Evolutionary conservation across 2,329 filamentous ascomycete genomes (phyloP).

Genomic region (Phialocephala sp.): DNA sequence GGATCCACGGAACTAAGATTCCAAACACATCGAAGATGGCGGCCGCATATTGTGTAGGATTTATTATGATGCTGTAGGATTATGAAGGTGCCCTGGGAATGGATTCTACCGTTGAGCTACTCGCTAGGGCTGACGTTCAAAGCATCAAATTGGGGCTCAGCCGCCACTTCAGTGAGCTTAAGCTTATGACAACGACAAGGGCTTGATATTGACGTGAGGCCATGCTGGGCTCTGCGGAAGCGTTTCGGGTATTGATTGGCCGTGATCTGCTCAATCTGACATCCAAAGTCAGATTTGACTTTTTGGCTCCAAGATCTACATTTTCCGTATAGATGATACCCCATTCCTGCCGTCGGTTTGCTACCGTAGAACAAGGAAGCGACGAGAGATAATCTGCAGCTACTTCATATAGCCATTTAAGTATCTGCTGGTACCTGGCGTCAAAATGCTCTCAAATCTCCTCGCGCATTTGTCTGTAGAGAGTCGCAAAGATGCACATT

Average conservation of each 20-base stretch:
- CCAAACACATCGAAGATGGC: background rate
- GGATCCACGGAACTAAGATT: background rate
- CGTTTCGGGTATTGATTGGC: background rate
- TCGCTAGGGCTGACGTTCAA: background rate
- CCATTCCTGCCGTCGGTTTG: background rate
- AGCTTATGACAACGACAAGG: background rate
- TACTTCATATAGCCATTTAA: background rate
- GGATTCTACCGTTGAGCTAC: background rate
- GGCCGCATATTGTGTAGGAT: background rate
- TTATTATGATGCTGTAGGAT: constrained; percentile 1
- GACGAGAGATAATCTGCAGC: background rate
- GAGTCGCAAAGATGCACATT: constrained; percentile 10
- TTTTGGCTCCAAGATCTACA: background rate
- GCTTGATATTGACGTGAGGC: background rate
- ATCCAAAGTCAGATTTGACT: background rate
- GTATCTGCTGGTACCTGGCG: constrained; percentile 2
- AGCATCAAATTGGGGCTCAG: constrained; percentile 2
- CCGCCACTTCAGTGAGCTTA: background rate
- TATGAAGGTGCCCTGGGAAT: background rate
- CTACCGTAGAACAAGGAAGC: background rate
- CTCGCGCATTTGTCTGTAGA: background rate
- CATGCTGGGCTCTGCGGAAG: background rate
- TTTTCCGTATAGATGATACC: background rate
- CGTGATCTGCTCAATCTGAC: background rate
- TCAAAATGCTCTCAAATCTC: constrained; percentile 14